Conservation (phyloP, 1,139 yeast genomes). For the Yamadazyma buinensis region DNA sequence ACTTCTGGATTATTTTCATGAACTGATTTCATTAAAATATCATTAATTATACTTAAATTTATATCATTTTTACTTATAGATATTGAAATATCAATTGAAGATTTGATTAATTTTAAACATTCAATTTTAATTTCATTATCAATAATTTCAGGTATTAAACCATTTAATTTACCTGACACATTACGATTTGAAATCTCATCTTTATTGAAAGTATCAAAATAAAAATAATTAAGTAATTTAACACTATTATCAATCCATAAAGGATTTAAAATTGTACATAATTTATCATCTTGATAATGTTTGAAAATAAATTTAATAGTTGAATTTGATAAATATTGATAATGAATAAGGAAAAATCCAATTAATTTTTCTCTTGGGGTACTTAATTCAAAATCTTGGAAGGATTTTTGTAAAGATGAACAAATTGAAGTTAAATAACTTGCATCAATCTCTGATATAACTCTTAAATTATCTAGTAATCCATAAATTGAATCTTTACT, state of each 20-base stretch:
- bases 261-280: conserved; percentile 52
- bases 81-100: conserved; percentile 37
- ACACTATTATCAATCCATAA: conserved; percentile 51
- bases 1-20: conserved; percentile 29
- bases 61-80: conserved; percentile 21
- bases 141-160: neutral
- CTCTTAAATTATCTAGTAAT: conserved; percentile 18
- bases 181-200: conserved; percentile 22
- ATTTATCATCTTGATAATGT: conserved; percentile 45
- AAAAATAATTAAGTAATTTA: conserved; percentile 46
- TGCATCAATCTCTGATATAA: conserved; percentile 29
- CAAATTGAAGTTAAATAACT: conserved; percentile 36
- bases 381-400: conserved; percentile 33
- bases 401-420: conserved; percentile 29
- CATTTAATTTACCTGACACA: neutral
- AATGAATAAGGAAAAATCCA: conserved; percentile 37
- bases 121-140: conserved; percentile 30
- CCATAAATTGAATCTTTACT: conserved; percentile 41
- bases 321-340: conserved; percentile 31
- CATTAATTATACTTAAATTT: conserved; percentile 27
- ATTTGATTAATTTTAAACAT: conserved; percentile 41
- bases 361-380: conserved; percentile 47
- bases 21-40: conserved; percentile 26
- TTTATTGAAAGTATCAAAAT: conserved; percentile 31
- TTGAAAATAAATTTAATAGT: conserved; percentile 40